Conservation (phyloP, 1,284 basidiomycete genomes). For the Cryptococcus sp. region DNA sequence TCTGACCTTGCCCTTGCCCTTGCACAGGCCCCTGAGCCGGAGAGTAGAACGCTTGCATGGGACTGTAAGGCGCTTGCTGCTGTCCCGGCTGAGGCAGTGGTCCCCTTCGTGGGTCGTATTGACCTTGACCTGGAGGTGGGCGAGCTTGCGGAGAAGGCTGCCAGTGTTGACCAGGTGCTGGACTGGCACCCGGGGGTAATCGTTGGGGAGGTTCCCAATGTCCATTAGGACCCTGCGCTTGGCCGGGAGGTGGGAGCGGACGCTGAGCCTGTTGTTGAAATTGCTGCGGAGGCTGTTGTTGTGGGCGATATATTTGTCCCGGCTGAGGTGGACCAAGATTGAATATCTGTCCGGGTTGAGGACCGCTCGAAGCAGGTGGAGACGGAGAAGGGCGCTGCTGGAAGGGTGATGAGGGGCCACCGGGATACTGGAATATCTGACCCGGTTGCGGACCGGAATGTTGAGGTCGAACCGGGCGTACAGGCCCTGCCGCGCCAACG, state of each 20-base stretch:
- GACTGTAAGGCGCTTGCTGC: not conserved
- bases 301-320: conserved; percentile 50
- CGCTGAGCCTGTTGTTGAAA: conserved; percentile 39
- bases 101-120: not conserved
- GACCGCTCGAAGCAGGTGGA: conserved; percentile 8
- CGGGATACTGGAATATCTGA: conserved; percentile 47
- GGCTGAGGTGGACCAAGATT: conserved; percentile 40
- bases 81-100: not conserved
- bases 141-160: not conserved
- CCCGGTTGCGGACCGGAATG: conserved; percentile 44
- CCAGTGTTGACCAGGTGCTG: conserved; percentile 4
- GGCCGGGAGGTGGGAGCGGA: conserved; percentile 19
- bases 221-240: not conserved
- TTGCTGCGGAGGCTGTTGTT: conserved; percentile 7
- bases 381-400: conserved; percentile 18
- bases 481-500: not conserved
- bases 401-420: conserved; percentile 16
- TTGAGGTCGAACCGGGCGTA: conserved; percentile 13
- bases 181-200: conserved; percentile 25
- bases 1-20: not conserved
- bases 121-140: not conserved
- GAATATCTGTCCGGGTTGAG: conserved; percentile 23
- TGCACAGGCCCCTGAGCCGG: not conserved
- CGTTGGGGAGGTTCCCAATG: conserved; percentile 28
- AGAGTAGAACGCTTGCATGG: not conserved